Percentiles rank a stretch among this genome's conserved stretches.
Conservation (phyloP, 495 filamentous ascomycete species). For the Neurospora discreta region DNA sequence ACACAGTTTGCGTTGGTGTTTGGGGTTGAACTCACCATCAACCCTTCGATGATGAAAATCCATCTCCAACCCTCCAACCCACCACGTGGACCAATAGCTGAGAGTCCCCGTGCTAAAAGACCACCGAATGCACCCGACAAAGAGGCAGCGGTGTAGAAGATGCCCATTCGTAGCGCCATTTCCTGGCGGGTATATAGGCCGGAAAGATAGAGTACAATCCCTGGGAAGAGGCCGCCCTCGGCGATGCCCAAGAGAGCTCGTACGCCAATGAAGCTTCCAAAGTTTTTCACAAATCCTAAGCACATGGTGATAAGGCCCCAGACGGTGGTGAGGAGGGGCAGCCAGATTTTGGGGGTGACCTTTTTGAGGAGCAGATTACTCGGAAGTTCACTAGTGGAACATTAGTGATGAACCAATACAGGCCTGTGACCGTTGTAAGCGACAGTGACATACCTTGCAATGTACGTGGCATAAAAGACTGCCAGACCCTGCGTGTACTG, state of each 20-base stretch:
- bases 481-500: slow-evolving; percentile 59
- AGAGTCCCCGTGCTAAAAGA: slow-evolving; percentile 32
- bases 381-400: slow-evolving; percentile 51
- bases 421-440: not conserved
- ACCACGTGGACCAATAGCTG: slow-evolving; percentile 27
- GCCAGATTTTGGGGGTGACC: slow-evolving; percentile 49
- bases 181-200: slow-evolving; percentile 36
- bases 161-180: slow-evolving; percentile 41
- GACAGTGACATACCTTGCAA: slow-evolving; percentile 25
- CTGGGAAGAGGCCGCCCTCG: slow-evolving; percentile 40
- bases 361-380: slow-evolving; percentile 80
- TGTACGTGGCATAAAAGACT: slow-evolving; percentile 47
- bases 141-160: slow-evolving; percentile 43
- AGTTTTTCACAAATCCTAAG: slow-evolving; percentile 70
- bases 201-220: slow-evolving; percentile 41
- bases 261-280: slow-evolving; percentile 60
- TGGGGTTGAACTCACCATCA: slow-evolving; percentile 26
- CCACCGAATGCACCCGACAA: slow-evolving; percentile 49
- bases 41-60: slow-evolving; percentile 43
- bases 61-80: slow-evolving; percentile 37
- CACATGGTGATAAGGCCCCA: slow-evolving; percentile 50
- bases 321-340: slow-evolving; percentile 41
- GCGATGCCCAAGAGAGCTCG: slow-evolving; percentile 63
- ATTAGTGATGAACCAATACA: not conserved
- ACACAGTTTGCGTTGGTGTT: not conserved